Evolutionary conservation across 208 protist genomes (phyloP).

Genomic region (Trypanosoma platydactyli): DNA sequence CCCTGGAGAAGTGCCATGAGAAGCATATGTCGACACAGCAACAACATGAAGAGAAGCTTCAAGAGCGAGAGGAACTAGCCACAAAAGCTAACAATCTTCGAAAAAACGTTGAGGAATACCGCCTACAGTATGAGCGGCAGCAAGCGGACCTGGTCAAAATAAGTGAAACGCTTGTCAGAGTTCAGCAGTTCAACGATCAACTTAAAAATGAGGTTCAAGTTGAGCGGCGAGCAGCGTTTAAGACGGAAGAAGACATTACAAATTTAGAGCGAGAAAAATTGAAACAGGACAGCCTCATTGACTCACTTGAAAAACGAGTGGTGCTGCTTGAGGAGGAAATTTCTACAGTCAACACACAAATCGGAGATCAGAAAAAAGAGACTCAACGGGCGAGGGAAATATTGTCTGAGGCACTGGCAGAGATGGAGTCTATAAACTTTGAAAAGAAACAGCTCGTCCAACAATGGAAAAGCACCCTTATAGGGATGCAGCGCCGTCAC

Average conservation of each 20-base stretch:
- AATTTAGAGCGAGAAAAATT: conserved; percentile 92
- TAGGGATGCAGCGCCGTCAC: conserved; percentile 94
- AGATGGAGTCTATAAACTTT: conserved; percentile 95
- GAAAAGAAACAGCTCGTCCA: conserved; percentile 95
- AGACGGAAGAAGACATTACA: conserved; percentile 95
- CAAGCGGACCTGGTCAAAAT: conserved; percentile 93
- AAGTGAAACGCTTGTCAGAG: conserved; percentile 86
- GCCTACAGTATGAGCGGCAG: conserved; percentile 81
- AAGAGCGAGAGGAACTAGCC: conserved; percentile 65
- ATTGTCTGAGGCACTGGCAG: conserved; percentile 87
- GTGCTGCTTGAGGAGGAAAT: conserved; percentile 83
- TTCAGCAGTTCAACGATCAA: conserved; percentile 95
- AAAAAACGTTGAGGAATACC: conserved; percentile 85
- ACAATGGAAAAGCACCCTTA: conserved; percentile 92
- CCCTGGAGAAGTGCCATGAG: conserved; percentile 90
- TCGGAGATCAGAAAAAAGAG: conserved; percentile 88
- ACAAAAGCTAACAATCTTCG: conserved; percentile 54
- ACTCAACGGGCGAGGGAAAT: conserved; percentile 86
- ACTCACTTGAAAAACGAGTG: conserved; percentile 86
- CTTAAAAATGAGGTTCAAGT: conserved; percentile 93
- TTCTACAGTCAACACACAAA: conserved; percentile 81
- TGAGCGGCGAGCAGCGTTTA: conserved; percentile 93
- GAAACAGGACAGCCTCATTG: conserved; percentile 92
- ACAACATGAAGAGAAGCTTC: conserved; percentile 82
- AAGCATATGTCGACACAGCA: conserved; percentile 70